Evolutionary conservation across 192 early-diverging fungal species (phyloP), one percentile per base, ranked within the genome.

Genomic region (Podila minutissima): DNA sequence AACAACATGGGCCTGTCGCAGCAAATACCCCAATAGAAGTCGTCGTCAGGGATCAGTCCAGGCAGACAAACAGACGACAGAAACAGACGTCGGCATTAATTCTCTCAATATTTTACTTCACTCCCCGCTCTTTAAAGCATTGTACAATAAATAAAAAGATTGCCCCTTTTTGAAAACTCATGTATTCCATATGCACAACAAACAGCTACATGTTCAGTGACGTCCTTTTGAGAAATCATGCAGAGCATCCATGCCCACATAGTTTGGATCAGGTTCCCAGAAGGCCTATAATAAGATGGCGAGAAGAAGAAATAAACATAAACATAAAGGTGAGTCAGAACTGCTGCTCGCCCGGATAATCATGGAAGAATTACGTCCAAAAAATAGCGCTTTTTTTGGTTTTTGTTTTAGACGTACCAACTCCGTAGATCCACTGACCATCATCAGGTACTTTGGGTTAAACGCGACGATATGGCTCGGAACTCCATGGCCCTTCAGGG

Each of bases 391-490:
- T 33, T 67, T 11, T 35, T 33, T 26, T 59, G 13, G 9, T n/a
- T 20, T 32, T 26, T 59, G 13, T 20, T n/a, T 20, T 32, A 5
- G 15, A 50, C 28, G 84, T 87, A 94, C 93, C 87, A 95, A 62
- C 57, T 91, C 90, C 9, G 71, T 82, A 15, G 87, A 87, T 13
- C 91, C 93, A 37, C 83, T 88, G 26, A 90, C 92, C 83, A 94
- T 88, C 92, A 95, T 92, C 62, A 89, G 74, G 69, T 86, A 92
- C 51, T 84, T 82, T n/a, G 95, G 95, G 74, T 94, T 95, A 62
- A 93, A 93, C 22, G 83, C 85, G 15, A 95, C 88, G 19, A 93
- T 84, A 41, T 82, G 66, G 15, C 89, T 83, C 5, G 87, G 84
- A 8, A 89, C 88, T 19, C 74, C 71, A 72, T 88, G 89, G 15